Conservation (phyloP, 2,329 filamentous ascomycete genomes). For the Pseudodiploospora longispora region DNA sequence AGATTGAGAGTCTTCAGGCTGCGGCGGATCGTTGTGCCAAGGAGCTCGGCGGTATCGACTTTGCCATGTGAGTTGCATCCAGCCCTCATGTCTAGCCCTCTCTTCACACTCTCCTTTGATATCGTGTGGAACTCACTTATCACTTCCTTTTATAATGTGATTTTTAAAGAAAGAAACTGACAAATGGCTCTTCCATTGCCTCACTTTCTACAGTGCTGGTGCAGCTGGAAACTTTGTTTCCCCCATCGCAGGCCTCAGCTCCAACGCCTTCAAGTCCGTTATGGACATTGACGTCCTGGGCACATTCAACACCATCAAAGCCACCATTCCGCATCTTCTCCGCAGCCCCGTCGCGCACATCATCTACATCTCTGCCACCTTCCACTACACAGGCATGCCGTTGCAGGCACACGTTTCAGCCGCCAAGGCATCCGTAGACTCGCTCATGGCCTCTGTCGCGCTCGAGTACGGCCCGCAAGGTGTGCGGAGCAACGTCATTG, state of each 20-base stretch:
- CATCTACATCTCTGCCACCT: conserved; percentile 80
- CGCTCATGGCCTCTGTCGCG: conserved; percentile 68
- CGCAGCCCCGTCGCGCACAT: conserved; percentile 73
- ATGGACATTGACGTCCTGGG: conserved; percentile 95
- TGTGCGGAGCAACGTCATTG: conserved; percentile 79
- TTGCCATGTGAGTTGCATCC: conserved; percentile 65
- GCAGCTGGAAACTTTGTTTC: conserved; percentile 94
- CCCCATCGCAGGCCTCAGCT: conserved; percentile 69
- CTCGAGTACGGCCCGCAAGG: conserved; percentile 88
- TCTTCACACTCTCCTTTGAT: too few species aligned
- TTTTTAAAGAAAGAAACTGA: not conserved
- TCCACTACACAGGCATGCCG: conserved; percentile 82
- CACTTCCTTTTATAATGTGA: not conserved
- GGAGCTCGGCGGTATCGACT: conserved; percentile 85
- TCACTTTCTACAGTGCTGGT: conserved; percentile 56
- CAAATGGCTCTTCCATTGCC: not conserved
- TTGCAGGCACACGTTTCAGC: conserved; percentile 85
- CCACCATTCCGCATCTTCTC: conserved; percentile 73
- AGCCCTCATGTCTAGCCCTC: not conserved
- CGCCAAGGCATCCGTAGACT: conserved; percentile 86
- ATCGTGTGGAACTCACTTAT: not conserved
- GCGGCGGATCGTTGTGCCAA: conserved; percentile 73
- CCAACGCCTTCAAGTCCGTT: conserved; percentile 90
- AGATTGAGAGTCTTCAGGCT: conserved; percentile 34
- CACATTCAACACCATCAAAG: conserved; percentile 91